A percentile compares a stretch with the other conserved stretches of the same genome.
These are phyloP conservation scores for Naganishia sp. DNA, from an alignment of 1,284 basidiomycete genomes.

Conservation along the genomic window DNA sequence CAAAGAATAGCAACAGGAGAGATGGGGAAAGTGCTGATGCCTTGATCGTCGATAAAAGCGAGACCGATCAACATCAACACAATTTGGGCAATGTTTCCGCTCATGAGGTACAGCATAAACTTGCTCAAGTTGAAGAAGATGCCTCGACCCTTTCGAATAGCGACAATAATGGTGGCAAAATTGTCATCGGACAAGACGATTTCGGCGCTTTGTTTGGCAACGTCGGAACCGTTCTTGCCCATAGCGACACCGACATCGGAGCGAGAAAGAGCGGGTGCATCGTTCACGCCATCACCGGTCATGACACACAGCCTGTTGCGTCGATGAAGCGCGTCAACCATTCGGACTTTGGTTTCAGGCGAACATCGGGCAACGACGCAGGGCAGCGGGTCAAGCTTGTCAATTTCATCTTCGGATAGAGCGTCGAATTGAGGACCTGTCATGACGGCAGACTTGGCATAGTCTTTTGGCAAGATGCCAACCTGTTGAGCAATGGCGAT, in stretches of 20 bases:
- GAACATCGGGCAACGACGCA: constrained; percentile 63
- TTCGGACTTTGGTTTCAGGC: constrained; percentile 59
- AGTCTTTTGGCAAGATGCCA: constrained; percentile 60
- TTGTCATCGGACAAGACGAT: constrained; percentile 71
- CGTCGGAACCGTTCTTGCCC: constrained; percentile 68
- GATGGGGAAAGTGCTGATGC: constrained; percentile 67
- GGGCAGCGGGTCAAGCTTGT: constrained; percentile 59
- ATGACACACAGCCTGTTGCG: constrained; percentile 53
- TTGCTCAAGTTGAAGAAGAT: constrained; percentile 57
- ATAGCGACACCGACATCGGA: constrained; percentile 69
- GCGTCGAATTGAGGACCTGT: constrained; percentile 65
- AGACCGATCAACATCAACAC: constrained; percentile 65
- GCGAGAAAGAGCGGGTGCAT: constrained; percentile 60
- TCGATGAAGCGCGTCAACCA: constrained; percentile 63
- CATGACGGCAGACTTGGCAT: constrained; percentile 55
- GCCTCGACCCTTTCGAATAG: constrained; percentile 66
- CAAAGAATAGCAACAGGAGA: constrained; percentile 68
- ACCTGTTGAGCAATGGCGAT: constrained; percentile 57
- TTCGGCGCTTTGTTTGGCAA: constrained; percentile 64
- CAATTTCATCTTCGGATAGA: constrained; percentile 64
- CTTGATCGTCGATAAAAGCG: constrained; percentile 63
- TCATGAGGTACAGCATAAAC: constrained; percentile 58
- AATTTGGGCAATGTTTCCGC: constrained; percentile 65
- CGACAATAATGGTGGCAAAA: constrained; percentile 68
- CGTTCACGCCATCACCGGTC: constrained; percentile 63